phyloP scores from a whole-genome alignment of 305 asterid genomes.

The Euphrasia arctica region DNA sequence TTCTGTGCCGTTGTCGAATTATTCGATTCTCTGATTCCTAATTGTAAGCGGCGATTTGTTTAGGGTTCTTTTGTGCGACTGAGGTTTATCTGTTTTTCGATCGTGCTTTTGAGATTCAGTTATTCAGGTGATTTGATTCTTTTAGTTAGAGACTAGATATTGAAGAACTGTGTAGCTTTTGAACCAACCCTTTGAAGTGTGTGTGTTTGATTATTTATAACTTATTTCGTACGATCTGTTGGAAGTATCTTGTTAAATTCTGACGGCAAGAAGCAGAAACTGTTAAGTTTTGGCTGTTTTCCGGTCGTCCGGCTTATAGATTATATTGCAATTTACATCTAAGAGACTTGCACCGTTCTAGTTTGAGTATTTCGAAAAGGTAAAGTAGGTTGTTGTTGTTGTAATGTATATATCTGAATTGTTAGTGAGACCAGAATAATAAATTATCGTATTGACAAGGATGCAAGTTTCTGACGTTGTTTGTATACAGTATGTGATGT shows the following conservation, averaged over 20 bases:
- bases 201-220: neutral
- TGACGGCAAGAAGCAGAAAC: constrained; percentile 2
- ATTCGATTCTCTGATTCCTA: constrained; percentile 10
- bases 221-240: constrained; percentile 10
- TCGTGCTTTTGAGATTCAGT: constrained; percentile 25
- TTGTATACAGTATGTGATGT: constrained; percentile 1
- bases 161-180: too few relatives aligned
- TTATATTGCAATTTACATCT: neutral
- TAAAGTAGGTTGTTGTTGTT: constrained; percentile 11
- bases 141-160: too few relatives aligned
- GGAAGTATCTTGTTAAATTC: constrained; percentile 11
- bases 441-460: neutral
- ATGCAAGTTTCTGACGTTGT: constrained; percentile 6
- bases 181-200: too few relatives aligned
- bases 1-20: constrained; percentile 20
- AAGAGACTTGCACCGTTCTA: constrained; percentile 14
- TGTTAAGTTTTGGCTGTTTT: constrained; percentile 2
- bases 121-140: constrained; percentile 1
- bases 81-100: constrained; percentile 7
- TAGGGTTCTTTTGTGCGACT: constrained; percentile 20
- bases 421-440: constrained; percentile 12
- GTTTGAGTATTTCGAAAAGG: neutral
- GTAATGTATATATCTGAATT: constrained; percentile 3
- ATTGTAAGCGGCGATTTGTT: constrained; percentile 14
- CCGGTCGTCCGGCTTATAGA: neutral